Evolutionary conservation across 148 eudicot genomes (phyloP).

Genomic region (Pouteria glomerata): DNA sequence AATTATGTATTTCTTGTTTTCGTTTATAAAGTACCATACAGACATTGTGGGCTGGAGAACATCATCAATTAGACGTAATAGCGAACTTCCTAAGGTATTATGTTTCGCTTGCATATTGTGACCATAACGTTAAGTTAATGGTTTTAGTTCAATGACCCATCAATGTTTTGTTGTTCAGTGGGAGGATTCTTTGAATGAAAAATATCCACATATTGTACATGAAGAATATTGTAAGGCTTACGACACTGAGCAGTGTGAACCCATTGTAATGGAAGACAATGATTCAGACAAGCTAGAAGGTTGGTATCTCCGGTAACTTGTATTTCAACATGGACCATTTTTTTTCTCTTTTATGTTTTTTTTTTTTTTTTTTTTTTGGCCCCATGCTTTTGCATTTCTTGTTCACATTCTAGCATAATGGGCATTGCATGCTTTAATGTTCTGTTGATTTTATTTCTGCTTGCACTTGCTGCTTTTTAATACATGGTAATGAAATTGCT

Average conservation of each 20-base stretch:
- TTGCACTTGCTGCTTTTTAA: not conserved
- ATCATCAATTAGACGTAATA: slow-evolving; percentile 74
- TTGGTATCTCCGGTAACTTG: slow-evolving; percentile 1
- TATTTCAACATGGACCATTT: not conserved
- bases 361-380: not conserved
- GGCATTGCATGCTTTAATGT: not conserved
- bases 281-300: slow-evolving; percentile 40
- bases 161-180: slow-evolving; percentile 35
- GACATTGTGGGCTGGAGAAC: slow-evolving; percentile 99
- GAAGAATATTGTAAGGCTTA: slow-evolving; percentile 52
- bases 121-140: not conserved
- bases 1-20: slow-evolving; percentile 18
- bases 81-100: slow-evolving; percentile 85
- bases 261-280: slow-evolving; percentile 18
- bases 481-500: not conserved
- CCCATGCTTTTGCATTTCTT: not conserved
- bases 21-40: slow-evolving; percentile 33
- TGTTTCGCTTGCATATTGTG: slow-evolving; percentile 9
- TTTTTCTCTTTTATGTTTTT: not conserved
- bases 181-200: slow-evolving; percentile 43
- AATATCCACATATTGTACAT: slow-evolving; percentile 52
- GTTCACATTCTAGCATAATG: not conserved
- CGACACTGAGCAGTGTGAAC: slow-evolving; percentile 24
- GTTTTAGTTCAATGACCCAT: slow-evolving; percentile 17
- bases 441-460: slow-evolving; percentile 10